Percentiles rank a stretch among this genome's conserved stretches.
Evolutionary conservation across 768 basidiomycete genomes (phyloP).

Genomic region (Mycena pura): DNA sequence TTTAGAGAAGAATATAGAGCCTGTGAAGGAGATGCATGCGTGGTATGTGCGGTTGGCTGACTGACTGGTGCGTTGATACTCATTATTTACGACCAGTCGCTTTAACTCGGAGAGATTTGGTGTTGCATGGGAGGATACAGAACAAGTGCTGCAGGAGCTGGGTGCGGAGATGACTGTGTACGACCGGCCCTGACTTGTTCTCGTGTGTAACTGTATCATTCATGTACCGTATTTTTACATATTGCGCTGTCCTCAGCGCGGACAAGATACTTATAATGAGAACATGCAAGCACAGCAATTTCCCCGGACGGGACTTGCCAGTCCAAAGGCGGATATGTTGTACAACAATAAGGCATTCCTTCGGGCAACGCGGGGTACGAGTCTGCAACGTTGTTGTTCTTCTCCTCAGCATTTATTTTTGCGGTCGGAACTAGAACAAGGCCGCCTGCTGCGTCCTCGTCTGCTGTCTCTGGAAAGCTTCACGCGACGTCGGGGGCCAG

Average conservation of each 20-base stretch:
- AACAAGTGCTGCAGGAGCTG: constrained; percentile 40
- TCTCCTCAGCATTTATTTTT: neutral
- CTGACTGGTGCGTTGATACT: neutral
- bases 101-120: constrained; percentile 53
- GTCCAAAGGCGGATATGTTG: no score
- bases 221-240: no score
- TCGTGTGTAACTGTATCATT: no score
- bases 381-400: constrained; percentile 12
- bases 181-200: constrained; percentile 25
- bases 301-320: no score
- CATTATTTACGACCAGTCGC: constrained; percentile 34
- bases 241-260: no score
- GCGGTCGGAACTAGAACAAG: constrained; percentile 2
- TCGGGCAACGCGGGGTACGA: no score
- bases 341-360: neutral
- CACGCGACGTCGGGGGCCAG: no score
- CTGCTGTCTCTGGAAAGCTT: neutral
- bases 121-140: constrained; percentile 49
- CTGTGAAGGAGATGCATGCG: constrained; percentile 41
- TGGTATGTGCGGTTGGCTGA: constrained; percentile 37
- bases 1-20: constrained; percentile 38
- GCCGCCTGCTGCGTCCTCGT: neutral
- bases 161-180: constrained; percentile 44
- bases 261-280: no score
- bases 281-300: no score